Base-by-base conservation (phyloP, 768 basidiomycete genomes). In the Mycena filopes region DNA sequence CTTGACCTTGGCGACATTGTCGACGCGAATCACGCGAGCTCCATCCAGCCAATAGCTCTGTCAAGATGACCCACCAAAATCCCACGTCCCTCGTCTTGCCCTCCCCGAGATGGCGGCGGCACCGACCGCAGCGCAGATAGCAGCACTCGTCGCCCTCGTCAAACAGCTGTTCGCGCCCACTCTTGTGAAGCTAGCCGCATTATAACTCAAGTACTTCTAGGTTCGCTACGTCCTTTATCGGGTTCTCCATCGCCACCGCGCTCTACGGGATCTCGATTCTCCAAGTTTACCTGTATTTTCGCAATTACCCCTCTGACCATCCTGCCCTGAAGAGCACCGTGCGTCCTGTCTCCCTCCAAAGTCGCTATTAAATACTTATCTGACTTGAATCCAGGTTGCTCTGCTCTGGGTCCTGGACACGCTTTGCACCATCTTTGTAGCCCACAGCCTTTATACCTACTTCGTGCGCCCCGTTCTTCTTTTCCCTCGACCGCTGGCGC, bases 161-260 rank as follows among this genome's bases (percentile, higher is more conserved):
- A 67, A 67, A 15, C 54, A 67, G 36, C 40, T 62, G 1, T 67
- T 67, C 15, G 65, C n/a, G n/a, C n/a, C n/a, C n/a, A n/a, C n/a
- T n/a, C n/a, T n/a, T n/a, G n/a, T n/a, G n/a, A n/a, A n/a, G n/a
- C n/a, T n/a, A n/a, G n/a, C n/a, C n/a, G n/a, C n/a, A n/a, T n/a
- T n/a, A n/a, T n/a, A n/a, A n/a, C n/a, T n/a, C n/a, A n/a, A n/a
- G n/a, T n/a, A n/a, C n/a, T n/a, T n/a, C n/a, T n/a, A n/a, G n/a
- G n/a, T n/a, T n/a, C n/a, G n/a, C n/a, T n/a, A n/a, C n/a, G n/a
- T n/a, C n/a, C n/a, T n/a, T n/a, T n/a, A n/a, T n/a, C n/a, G 65
- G 65, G 6, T 67, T 67, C 54, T 26, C 59, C 1, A 28, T 62
- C 43, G 54, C 60, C 6, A 67, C 65, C 2, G 58, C 60, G 65